Evolutionary conservation across 140 eudicot species (phyloP), one percentile per base, ranked within the genome.

Genomic region (Anethum foeniculum): DNA sequence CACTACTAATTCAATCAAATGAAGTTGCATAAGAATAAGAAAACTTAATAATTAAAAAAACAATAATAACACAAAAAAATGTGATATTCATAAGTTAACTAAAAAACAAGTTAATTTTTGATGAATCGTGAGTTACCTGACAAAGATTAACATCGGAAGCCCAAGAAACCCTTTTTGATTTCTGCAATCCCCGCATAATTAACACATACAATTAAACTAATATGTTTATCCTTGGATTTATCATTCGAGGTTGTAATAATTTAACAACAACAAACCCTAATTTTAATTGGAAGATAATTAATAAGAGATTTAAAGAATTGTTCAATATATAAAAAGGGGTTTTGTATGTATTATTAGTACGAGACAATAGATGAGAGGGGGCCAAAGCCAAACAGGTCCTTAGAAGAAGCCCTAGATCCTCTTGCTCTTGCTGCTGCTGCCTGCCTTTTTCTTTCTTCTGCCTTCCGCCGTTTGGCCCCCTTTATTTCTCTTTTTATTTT

Each of bases 141-240:
- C 92, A 93, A 79, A 93, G 96, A 91, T 89, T 87, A 83, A 80
- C 86, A 88, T 93, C 93, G 39, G 96, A 90, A 52, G 98, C 91
- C 98, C 98, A 93, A 11, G 91, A 76, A 85, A 93, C 92, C 87
- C 92, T 85, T 89, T 90, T 93, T 49, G 97, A 86, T 84, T 88
- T 87, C 91, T 84, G 88, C 91, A 84, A 80, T 86, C 97, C 88
- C 81, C 91, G 88, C 98, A 93, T 93, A 71, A 71, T 69, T 84
- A 73, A 88, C 82, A 78, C 73, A 74, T 54, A 74, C 71, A 67
- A 67, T 28, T 16, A 67, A 67, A 13, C 74, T 28, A 67, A 3
- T 47, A 47, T 23, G 11, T 47, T 54, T 34, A 52, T 30, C 68
- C 56, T n/a, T 32, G 5, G 49, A 67, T 67, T 69, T 73, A 54